Evolutionary conservation across 1,284 basidiomycete species (phyloP).

Genomic region (Cutaneotrichosporon spelunceum): DNA sequence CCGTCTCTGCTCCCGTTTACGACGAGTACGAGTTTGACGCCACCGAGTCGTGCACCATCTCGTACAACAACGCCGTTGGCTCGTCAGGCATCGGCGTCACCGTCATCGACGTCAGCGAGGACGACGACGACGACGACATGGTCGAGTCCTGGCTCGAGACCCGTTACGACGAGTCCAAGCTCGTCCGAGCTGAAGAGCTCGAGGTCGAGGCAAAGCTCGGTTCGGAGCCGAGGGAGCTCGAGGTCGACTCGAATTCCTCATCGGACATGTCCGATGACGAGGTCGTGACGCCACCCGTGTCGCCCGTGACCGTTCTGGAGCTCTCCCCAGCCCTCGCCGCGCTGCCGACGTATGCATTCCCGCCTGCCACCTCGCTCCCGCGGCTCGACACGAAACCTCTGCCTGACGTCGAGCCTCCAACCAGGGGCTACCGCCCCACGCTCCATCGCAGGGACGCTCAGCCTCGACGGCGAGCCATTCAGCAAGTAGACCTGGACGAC

Average conservation of each 20-base stretch:
- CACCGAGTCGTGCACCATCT: conserved; percentile 32
- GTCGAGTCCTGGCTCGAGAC: conserved; percentile 16
- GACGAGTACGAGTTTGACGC: conserved; percentile 27
- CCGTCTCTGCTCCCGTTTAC: conserved; percentile 25
- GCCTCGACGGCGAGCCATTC: background rate
- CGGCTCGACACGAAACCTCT: conserved; percentile 2
- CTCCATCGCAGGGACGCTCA: background rate
- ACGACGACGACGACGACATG: conserved; percentile 15
- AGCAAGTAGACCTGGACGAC: background rate
- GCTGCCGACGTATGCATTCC: background rate
- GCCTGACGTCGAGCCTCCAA: background rate
- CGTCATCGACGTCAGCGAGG: conserved; percentile 12
- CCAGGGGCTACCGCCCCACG: background rate
- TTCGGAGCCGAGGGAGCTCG: background rate
- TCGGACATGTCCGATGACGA: conserved; percentile 5
- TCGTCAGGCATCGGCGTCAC: conserved; percentile 9
- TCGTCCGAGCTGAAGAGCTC: conserved; percentile 4
- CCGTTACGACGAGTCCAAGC: conserved; percentile 16
- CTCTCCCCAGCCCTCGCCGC: background rate
- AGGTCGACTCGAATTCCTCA: background rate
- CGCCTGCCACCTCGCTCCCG: background rate
- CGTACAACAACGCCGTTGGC: background rate
- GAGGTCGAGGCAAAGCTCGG: background rate
- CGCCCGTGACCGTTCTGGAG: background rate
- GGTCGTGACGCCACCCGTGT: conserved; percentile 5